These are phyloP conservation scores for Sphenostylis stenocarpa DNA, from an alignment of 306 rosid genomes.

Conservation along the genomic window DNA sequence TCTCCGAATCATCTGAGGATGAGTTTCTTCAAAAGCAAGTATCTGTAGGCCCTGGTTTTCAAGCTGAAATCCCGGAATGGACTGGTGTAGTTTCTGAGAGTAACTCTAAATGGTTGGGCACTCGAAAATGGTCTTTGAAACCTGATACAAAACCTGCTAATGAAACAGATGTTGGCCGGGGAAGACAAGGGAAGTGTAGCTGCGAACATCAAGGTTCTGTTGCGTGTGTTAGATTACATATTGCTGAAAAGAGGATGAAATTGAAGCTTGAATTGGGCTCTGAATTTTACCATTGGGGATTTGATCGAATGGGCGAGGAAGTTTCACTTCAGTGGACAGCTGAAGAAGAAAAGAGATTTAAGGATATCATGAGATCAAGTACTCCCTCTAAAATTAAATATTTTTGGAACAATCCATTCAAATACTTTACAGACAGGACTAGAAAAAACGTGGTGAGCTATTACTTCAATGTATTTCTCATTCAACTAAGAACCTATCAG, in stretches of 20 bases:
- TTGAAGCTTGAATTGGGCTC: constrained; percentile 70
- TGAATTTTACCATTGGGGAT: constrained; percentile 67
- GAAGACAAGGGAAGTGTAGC: constrained; percentile 57
- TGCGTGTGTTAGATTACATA: constrained; percentile 78
- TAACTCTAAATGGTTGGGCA: constrained; percentile 79
- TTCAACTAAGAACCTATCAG: constrained; percentile 78
- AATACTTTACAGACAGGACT: constrained; percentile 56
- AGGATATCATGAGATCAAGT: constrained; percentile 49
- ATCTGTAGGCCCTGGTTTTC: constrained; percentile 53
- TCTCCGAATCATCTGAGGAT: constrained; percentile 24
- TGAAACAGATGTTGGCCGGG: constrained; percentile 42
- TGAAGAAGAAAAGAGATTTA: constrained; percentile 69
- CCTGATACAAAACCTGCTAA: constrained; percentile 1
- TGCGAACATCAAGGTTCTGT: constrained; percentile 67
- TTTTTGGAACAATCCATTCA: constrained; percentile 45
- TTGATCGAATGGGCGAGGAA: constrained; percentile 84
- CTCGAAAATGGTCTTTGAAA: constrained; percentile 57
- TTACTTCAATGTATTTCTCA: constrained; percentile 77
- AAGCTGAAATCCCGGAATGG: constrained; percentile 80
- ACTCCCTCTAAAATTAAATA: constrained; percentile 26
- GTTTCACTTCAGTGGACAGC: constrained; percentile 79
- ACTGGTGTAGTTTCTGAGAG: constrained; percentile 63
- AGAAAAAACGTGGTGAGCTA: constrained; percentile 66
- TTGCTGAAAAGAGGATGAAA: constrained; percentile 76
- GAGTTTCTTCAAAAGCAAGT: constrained; percentile 40